Evolutionary conservation across 2,329 filamentous ascomycete species (phyloP).

Genomic region (Sarocladiaceae sp.): DNA sequence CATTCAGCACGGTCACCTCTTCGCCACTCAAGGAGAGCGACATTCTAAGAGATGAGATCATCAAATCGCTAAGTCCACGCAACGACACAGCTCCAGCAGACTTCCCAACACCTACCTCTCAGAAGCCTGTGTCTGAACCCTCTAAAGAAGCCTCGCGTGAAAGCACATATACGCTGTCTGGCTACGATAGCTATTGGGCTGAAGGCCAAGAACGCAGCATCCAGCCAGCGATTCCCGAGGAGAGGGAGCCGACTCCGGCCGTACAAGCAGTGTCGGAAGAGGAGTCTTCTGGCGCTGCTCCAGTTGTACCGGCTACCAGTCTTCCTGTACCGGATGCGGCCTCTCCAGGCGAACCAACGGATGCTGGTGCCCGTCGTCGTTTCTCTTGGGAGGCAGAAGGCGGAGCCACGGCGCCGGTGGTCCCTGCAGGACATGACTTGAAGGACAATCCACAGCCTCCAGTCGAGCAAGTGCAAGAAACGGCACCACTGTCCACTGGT

Average conservation of each 20-base stretch:
- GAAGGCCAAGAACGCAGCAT: constrained; percentile 20
- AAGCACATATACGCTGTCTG: constrained; percentile 57
- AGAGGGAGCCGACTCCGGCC: background rate
- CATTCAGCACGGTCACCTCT: constrained; percentile 42
- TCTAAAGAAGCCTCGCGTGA: constrained; percentile 25
- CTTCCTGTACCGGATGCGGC: background rate
- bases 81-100: background rate
- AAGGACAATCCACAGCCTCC: background rate
- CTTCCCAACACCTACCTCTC: background rate
- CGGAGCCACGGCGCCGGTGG: constrained; percentile 12
- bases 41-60: constrained; percentile 65
- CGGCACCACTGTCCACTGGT: background rate
- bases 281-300: background rate
- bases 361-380: constrained; percentile 18
- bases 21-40: constrained; percentile 64
- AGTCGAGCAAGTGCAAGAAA: background rate
- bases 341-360: constrained; percentile 8
- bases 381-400: constrained; percentile 31
- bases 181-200: constrained; percentile 64
- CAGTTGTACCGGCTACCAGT: constrained; percentile 4
- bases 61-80: constrained; percentile 56
- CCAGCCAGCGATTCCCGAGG: background rate
- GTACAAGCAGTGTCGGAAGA: background rate
- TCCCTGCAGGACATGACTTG: background rate
- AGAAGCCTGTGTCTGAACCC: background rate